Conservation (phyloP, 208 protist genomes). For the Wallacemonas sp. region DNA sequence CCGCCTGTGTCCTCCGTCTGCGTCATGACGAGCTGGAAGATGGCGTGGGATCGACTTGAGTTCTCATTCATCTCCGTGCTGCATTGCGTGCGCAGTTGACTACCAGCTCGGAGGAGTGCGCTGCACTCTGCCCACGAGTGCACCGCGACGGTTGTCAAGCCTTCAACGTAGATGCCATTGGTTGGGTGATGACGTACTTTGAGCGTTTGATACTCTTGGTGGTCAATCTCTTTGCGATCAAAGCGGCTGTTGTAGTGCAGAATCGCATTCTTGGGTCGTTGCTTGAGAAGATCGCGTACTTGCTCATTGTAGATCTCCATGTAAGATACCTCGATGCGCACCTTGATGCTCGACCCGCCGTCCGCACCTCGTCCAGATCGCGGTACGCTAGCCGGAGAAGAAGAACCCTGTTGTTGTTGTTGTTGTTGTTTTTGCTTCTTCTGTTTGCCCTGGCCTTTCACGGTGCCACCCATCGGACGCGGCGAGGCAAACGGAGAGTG, state of each 20-base stretch:
- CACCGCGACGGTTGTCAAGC: constrained; percentile 75
- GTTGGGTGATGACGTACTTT: constrained; percentile 70
- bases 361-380: neutral
- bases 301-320: constrained; percentile 92
- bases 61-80: constrained; percentile 91
- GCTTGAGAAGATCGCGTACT: constrained; percentile 78
- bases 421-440: too few species aligned
- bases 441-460: too few species aligned
- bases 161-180: constrained; percentile 74
- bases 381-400: neutral
- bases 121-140: constrained; percentile 68
- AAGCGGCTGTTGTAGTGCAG: constrained; percentile 61
- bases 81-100: constrained; percentile 54
- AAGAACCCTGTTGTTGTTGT: too few species aligned
- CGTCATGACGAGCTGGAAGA: constrained; percentile 91
- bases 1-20: constrained; percentile 51
- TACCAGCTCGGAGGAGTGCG: constrained; percentile 65
- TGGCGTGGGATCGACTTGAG: constrained; percentile 94
- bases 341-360: neutral
- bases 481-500: too few species aligned
- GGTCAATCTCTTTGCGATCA: constrained; percentile 47
- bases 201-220: constrained; percentile 52
- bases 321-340: constrained; percentile 62
- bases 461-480: too few species aligned
- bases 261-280: constrained; percentile 53